phyloP scores from a whole-genome alignment of 345 rosid species.

The Odontarrhena argentea region DNA sequence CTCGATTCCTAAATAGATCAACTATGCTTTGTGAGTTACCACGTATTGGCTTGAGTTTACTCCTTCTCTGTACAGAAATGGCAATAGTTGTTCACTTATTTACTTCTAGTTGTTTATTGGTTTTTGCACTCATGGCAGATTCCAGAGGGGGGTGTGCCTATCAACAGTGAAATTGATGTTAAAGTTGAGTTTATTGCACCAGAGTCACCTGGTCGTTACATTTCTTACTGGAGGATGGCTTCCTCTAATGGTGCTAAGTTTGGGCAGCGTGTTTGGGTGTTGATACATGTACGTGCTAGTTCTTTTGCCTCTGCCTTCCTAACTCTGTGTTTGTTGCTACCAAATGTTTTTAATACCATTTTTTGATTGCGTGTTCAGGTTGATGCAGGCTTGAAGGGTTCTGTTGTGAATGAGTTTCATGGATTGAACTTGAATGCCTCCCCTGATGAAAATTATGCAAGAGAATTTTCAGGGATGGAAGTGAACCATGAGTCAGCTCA shows the following conservation, averaged over 20 bases:
- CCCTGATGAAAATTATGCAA: constrained; percentile 44
- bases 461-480: constrained; percentile 32
- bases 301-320: constrained; percentile 2
- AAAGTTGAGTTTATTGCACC: constrained; percentile 84
- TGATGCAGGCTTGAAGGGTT: constrained; percentile 52
- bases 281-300: constrained; percentile 57
- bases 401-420: constrained; percentile 36
- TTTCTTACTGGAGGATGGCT: constrained; percentile 92
- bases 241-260: constrained; percentile 65
- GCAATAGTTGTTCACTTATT: background rate
- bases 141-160: constrained; percentile 62
- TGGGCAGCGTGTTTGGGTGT: constrained; percentile 97
- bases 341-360: constrained; percentile 1
- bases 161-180: constrained; percentile 68
- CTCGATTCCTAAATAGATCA: background rate
- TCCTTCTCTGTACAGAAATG: constrained; percentile 9
- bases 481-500: constrained; percentile 27
- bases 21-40: constrained; percentile 7
- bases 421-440: constrained; percentile 75
- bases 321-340: constrained; percentile 2
- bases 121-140: constrained; percentile 49
- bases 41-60: background rate
- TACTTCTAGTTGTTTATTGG: constrained; percentile 8
- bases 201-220: constrained; percentile 68
- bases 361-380: constrained; percentile 49